Evolutionary conservation across 176 grass and related monocot genomes (phyloP).

Genomic region (Carex parvula): DNA sequence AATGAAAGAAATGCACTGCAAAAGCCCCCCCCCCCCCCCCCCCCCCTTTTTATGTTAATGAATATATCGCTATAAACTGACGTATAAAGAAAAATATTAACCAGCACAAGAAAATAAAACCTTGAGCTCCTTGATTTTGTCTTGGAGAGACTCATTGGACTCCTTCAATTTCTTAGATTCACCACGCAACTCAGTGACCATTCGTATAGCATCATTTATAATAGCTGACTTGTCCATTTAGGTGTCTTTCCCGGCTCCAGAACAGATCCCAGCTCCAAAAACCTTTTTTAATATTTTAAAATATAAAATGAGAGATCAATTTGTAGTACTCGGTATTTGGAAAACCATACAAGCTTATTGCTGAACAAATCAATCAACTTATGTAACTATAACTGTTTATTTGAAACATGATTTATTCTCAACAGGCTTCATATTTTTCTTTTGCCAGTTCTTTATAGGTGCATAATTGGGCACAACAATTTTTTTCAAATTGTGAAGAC

Average conservation of each 20-base stretch:
- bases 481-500: background rate
- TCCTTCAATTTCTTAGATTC: constrained; percentile 88
- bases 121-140: constrained; percentile 99
- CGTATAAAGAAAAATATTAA: background rate
- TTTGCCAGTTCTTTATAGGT: background rate
- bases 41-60: background rate
- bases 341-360: background rate
- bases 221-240: constrained; percentile 96
- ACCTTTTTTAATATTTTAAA: constrained; percentile 35
- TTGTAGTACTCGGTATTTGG: background rate
- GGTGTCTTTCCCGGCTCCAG: constrained; percentile 81
- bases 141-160: constrained; percentile 77
- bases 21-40: background rate
- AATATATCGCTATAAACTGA: background rate
- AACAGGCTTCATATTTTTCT: background rate
- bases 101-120: constrained; percentile 32
- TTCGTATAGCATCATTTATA: constrained; percentile 77
- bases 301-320: background rate
- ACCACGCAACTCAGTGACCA: constrained; percentile 57
- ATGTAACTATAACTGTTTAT: background rate
- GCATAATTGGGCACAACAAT: background rate
- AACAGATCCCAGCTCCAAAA: constrained; percentile 76
- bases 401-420: background rate
- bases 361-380: background rate
- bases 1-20: background rate